Conservation (phyloP, 306 rosid genomes). For the Glycyrrhiza uralensis region DNA sequence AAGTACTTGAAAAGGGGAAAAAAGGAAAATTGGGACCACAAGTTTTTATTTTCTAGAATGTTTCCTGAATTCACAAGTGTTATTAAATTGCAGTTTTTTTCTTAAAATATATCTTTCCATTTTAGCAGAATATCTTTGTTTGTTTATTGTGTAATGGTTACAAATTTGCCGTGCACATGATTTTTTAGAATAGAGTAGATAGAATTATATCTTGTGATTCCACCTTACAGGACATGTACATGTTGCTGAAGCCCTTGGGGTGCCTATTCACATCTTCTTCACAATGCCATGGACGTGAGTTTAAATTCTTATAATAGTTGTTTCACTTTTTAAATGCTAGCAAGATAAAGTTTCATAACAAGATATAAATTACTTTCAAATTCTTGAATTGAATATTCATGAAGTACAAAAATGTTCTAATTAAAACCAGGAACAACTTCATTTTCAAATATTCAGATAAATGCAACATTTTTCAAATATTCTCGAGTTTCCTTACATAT, state of each 20-base stretch:
- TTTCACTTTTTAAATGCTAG: slow-evolving; percentile 5
- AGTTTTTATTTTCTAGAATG: neutral
- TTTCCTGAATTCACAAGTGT: slow-evolving; percentile 6
- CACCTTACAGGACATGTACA: slow-evolving; percentile 81
- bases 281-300: slow-evolving; percentile 99
- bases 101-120: neutral
- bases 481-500: slow-evolving; percentile 25
- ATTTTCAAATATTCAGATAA: slow-evolving; percentile 16
- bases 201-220: slow-evolving; percentile 17
- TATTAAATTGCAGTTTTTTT: neutral
- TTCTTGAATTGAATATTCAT: slow-evolving; percentile 18
- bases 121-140: neutral
- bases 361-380: slow-evolving; percentile 3
- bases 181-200: slow-evolving; percentile 13
- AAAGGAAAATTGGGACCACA: neutral
- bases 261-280: slow-evolving; percentile 97
- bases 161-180: neutral
- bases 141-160: neutral
- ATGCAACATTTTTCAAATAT: neutral
- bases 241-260: slow-evolving; percentile 94
- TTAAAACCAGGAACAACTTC: slow-evolving; percentile 9
- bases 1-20: neutral
- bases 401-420: neutral
- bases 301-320: slow-evolving; percentile 9
- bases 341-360: slow-evolving; percentile 15